Evolutionary conservation across 768 basidiomycete genomes (phyloP).

Genomic region (Lyophyllum shimeji): DNA sequence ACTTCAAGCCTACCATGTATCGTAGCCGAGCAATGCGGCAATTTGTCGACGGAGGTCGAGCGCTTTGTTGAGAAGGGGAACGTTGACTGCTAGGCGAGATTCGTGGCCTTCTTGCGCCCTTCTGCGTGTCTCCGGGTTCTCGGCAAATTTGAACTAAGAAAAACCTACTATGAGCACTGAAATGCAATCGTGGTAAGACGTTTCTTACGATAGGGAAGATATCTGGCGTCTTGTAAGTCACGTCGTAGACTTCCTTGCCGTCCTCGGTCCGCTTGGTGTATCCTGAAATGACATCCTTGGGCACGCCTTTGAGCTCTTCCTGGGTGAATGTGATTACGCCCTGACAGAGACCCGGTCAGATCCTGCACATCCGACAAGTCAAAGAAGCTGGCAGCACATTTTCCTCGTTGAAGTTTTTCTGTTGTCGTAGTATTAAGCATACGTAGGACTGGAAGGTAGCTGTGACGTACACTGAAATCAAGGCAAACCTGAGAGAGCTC

Average conservation of each 20-base stretch:
- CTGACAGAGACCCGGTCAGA: constrained; percentile 30
- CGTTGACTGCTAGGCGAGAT: constrained; percentile 65
- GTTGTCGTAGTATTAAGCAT: constrained; percentile 4
- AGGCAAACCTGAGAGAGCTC: constrained; percentile 72
- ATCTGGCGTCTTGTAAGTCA: constrained; percentile 82
- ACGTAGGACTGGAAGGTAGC: neutral
- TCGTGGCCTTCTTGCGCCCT: constrained; percentile 69
- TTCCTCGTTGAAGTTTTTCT: constrained; percentile 93
- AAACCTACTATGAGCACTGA: neutral
- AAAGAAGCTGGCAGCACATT: constrained; percentile 43
- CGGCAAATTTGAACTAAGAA: constrained; percentile 75
- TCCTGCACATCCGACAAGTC: neutral
- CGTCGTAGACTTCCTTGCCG: constrained; percentile 60
- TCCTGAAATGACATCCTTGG: constrained; percentile 75
- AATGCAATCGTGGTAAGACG: neutral
- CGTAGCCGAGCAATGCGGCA: constrained; percentile 66
- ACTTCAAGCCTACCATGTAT: constrained; percentile 50
- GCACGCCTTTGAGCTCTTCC: constrained; percentile 80
- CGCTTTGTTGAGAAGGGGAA: constrained; percentile 64
- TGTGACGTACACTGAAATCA: constrained; percentile 68
- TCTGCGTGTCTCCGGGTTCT: constrained; percentile 66
- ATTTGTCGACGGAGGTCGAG: constrained; percentile 71
- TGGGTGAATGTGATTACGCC: constrained; percentile 61
- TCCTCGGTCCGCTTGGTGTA: constrained; percentile 66
- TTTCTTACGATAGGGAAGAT: constrained; percentile 72